Evolutionary conservation across 768 basidiomycete species (phyloP).

Genomic region (Phylloporus scabripes): DNA sequence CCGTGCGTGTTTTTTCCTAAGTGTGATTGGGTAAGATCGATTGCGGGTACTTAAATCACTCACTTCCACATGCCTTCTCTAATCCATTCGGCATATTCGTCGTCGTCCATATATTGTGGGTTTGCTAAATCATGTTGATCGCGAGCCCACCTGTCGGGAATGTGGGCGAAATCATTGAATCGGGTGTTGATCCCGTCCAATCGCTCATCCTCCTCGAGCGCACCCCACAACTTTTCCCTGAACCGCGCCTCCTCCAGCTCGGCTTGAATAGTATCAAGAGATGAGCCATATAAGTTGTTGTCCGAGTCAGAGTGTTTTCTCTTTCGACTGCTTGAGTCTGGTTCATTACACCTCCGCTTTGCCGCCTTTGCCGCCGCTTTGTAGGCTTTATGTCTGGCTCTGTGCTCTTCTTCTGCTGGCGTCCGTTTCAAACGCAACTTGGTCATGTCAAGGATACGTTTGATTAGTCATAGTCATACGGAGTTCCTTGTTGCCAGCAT

Average conservation of each 20-base stretch:
- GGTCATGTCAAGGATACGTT: background rate
- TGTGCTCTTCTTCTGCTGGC: slow-evolving; percentile 44
- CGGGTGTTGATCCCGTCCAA: slow-evolving; percentile 57
- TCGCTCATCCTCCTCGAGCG: slow-evolving; percentile 67
- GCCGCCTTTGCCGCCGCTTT: too few species aligned
- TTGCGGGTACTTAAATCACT: slow-evolving; percentile 18
- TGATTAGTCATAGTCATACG: slow-evolving; percentile 23
- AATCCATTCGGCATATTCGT: slow-evolving; percentile 86
- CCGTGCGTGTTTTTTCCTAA: slow-evolving; percentile 61
- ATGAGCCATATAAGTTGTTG: slow-evolving; percentile 26
- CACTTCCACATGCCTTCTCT: slow-evolving; percentile 81
- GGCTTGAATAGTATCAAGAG: slow-evolving; percentile 43
- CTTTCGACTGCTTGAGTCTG: slow-evolving; percentile 8
- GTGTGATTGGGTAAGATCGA: slow-evolving; percentile 2
- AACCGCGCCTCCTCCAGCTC: slow-evolving; percentile 63
- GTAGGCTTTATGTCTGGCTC: slow-evolving; percentile 35
- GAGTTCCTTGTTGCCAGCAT: slow-evolving; percentile 1
- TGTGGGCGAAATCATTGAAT: slow-evolving; percentile 63
- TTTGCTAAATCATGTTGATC: slow-evolving; percentile 40
- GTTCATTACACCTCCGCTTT: slow-evolving; percentile 26
- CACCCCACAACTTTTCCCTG: slow-evolving; percentile 66
- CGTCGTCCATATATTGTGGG: slow-evolving; percentile 63
- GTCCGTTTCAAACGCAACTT: background rate
- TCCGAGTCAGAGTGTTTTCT: slow-evolving; percentile 8
- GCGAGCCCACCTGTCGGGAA: slow-evolving; percentile 62